phyloP scores from a whole-genome alignment of 305 asterid genomes.

The Fraxinus dipetala region DNA sequence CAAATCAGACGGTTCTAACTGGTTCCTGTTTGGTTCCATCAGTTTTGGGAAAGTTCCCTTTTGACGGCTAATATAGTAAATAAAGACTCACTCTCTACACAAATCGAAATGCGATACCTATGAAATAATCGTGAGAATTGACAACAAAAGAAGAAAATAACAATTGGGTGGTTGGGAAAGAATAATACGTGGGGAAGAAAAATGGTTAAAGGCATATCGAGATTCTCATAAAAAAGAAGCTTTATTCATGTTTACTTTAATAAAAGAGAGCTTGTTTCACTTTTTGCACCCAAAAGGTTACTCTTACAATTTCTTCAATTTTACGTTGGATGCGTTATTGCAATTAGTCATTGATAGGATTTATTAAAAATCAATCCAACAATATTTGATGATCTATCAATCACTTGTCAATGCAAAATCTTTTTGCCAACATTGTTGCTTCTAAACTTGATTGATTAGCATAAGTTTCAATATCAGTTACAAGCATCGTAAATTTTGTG shows the following conservation, averaged over 20 bases:
- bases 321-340: neutral
- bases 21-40: no score
- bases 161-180: neutral
- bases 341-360: neutral
- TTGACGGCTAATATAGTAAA: neutral
- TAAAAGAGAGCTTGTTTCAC: neutral
- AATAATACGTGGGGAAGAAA: no score
- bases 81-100: neutral
- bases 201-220: no score
- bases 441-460: conserved; percentile 1
- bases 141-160: neutral
- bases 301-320: neutral
- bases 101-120: neutral
- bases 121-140: neutral
- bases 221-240: neutral
- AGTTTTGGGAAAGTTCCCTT: no score
- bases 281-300: neutral
- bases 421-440: conserved; percentile 4
- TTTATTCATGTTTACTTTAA: neutral
- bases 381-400: no score
- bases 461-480: no score
- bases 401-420: neutral
- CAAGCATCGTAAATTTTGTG: neutral
- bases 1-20: no score
- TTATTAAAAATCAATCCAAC: no score